phyloP scores from a whole-genome alignment of 768 basidiomycete species.

The Boletus tomentosulus region DNA sequence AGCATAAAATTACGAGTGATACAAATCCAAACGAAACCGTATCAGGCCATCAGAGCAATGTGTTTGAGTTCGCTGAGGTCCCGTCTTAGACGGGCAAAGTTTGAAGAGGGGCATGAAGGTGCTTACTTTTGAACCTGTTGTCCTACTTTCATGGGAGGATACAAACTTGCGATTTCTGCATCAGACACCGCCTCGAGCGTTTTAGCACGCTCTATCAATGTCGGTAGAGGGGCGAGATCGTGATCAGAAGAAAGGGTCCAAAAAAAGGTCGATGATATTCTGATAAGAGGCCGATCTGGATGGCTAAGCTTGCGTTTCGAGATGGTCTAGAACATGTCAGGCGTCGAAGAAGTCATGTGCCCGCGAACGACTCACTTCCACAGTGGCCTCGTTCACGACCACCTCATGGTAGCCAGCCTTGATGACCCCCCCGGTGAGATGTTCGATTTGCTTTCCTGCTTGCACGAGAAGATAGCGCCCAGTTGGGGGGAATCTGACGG shows the following conservation, averaged over 20 bases:
- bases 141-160: conserved; percentile 77
- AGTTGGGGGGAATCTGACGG: conserved; percentile 80
- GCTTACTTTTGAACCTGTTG: conserved; percentile 81
- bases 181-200: conserved; percentile 36
- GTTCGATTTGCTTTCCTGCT: conserved; percentile 94
- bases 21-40: background rate
- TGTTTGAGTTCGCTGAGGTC: conserved; percentile 67
- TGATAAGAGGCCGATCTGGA: conserved; percentile 80
- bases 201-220: conserved; percentile 46
- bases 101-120: background rate
- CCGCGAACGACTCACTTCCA: conserved; percentile 46
- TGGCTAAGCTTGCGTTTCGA: conserved; percentile 50
- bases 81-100: conserved; percentile 5
- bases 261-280: conserved; percentile 97
- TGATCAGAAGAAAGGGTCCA: conserved; percentile 90
- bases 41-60: conserved; percentile 74
- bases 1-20: background rate
- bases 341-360: background rate
- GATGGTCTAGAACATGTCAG: conserved; percentile 46
- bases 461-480: conserved; percentile 85
- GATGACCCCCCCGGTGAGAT: conserved; percentile 77
- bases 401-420: conserved; percentile 96
- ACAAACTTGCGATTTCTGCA: conserved; percentile 38
- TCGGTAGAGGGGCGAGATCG: conserved; percentile 63
- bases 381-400: conserved; percentile 77